Conservation (phyloP, 169 alveolate species). For the Plasmodium yoelii region DNA sequence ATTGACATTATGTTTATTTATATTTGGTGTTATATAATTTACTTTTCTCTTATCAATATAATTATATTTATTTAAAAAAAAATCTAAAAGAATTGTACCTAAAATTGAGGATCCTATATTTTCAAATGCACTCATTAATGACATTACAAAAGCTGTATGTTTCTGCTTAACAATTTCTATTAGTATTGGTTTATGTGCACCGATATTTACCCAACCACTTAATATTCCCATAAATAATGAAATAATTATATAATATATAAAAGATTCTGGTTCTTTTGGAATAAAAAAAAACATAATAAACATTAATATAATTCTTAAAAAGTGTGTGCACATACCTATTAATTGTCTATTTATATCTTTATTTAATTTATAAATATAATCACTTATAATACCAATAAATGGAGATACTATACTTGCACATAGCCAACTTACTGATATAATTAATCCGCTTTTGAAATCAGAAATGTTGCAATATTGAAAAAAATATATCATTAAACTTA, state of each 20-base stretch:
- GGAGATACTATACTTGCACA: constrained; percentile 81
- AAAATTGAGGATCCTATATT: constrained; percentile 79
- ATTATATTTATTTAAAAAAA: constrained; percentile 38
- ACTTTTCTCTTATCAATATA: constrained; percentile 50
- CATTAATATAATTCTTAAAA: constrained; percentile 77
- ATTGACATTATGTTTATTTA: constrained; percentile 49
- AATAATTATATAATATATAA: constrained; percentile 74
- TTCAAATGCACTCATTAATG: constrained; percentile 79
- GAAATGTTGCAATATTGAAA: constrained; percentile 82
- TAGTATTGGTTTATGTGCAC: constrained; percentile 80
- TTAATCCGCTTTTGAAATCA: constrained; percentile 78
- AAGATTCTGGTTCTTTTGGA: constrained; percentile 79
- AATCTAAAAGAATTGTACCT: constrained; percentile 77
- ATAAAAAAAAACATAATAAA: constrained; percentile 69
- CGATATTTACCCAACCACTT: constrained; percentile 84
- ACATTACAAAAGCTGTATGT: constrained; percentile 80
- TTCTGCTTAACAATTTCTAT: constrained; percentile 80
- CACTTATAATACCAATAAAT: constrained; percentile 80
- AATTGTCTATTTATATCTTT: constrained; percentile 79
- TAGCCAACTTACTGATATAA: constrained; percentile 80
- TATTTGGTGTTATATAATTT: not conserved
- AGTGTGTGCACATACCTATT: constrained; percentile 78
- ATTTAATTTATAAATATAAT: constrained; percentile 75
- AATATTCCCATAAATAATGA: constrained; percentile 79
- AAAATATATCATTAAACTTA: constrained; percentile 81